A percentile compares a stretch with the other conserved stretches of the same genome.
Conservation (phyloP, 257 asterid genomes). For the Eustoma russellianum region DNA sequence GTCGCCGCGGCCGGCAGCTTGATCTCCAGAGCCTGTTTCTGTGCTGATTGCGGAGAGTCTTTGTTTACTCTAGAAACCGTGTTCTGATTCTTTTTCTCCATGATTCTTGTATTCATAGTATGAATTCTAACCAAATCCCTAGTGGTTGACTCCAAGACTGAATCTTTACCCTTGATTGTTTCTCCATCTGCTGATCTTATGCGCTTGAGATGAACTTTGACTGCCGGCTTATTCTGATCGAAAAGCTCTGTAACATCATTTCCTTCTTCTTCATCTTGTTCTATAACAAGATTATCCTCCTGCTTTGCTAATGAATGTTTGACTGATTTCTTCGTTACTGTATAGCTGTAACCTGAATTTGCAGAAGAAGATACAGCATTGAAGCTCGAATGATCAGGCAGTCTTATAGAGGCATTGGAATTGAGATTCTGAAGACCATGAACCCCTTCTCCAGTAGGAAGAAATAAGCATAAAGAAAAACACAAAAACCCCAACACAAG, state of each 20-base stretch:
- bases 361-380: constrained; percentile 25
- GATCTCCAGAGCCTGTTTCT: not conserved
- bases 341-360: constrained; percentile 28
- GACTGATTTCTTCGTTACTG: not conserved
- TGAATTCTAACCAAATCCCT: constrained; percentile 67
- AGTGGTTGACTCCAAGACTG: constrained; percentile 41
- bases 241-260: constrained; percentile 6
- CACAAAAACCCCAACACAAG: constrained; percentile 21
- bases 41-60: constrained; percentile 2
- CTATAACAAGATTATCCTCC: constrained; percentile 5
- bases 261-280: constrained; percentile 9
- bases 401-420: constrained; percentile 29
- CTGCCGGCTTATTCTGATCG: constrained; percentile 21
- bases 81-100: constrained; percentile 52
- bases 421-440: constrained; percentile 14
- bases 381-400: constrained; percentile 35
- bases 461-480: constrained; percentile 20
- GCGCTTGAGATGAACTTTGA: constrained; percentile 57
- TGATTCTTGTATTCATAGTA: constrained; percentile 47
- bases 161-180: constrained; percentile 23
- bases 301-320: constrained; percentile 5
- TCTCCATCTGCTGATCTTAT: constrained; percentile 21
- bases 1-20: not conserved
- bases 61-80: constrained; percentile 26
- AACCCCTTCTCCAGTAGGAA: constrained; percentile 19